Conservation (phyloP, 1,284 basidiomycete species). For the Amylostereum areolatum region DNA sequence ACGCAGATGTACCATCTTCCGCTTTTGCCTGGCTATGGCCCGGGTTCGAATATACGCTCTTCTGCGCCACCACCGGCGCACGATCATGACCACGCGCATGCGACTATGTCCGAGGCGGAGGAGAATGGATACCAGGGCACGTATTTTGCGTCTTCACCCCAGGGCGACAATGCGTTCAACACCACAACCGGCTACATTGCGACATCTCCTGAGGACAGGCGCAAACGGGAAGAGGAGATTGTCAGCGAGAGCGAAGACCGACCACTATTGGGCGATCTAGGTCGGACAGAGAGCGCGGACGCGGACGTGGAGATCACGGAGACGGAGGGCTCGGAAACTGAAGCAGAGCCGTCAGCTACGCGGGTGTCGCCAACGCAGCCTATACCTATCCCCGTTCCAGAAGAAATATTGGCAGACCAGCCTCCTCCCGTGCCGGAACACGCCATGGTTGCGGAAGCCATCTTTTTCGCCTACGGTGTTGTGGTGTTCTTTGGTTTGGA, state of each 20-base stretch:
- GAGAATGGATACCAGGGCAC: slow-evolving; percentile 86
- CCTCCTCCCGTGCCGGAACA: slow-evolving; percentile 22
- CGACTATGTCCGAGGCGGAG: slow-evolving; percentile 79
- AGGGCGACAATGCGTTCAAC: slow-evolving; percentile 18
- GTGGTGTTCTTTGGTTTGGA: slow-evolving; percentile 84
- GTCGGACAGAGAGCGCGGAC: not conserved
- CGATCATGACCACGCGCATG: slow-evolving; percentile 47
- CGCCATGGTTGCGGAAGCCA: slow-evolving; percentile 67
- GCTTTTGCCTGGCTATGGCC: slow-evolving; percentile 86
- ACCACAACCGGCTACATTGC: slow-evolving; percentile 47
- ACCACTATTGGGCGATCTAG: not conserved
- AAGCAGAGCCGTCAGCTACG: not conserved
- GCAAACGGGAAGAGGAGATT: too few relatives aligned
- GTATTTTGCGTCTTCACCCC: slow-evolving; percentile 57
- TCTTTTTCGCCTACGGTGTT: slow-evolving; percentile 86
- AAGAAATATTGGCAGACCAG: slow-evolving; percentile 1
- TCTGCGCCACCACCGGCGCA: slow-evolving; percentile 55
- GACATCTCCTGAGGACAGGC: slow-evolving; percentile 9
- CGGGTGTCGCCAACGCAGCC: not conserved
- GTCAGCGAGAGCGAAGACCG: too few relatives aligned
- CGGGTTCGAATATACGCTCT: slow-evolving; percentile 78
- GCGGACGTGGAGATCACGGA: not conserved
- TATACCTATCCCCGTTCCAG: not conserved
- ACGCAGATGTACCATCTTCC: slow-evolving; percentile 85
- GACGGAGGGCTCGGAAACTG: not conserved